A percentile compares a stretch with the other conserved stretches of the same genome.
phyloP scores from a whole-genome alignment of 306 rosid species.

The Cucurbita argyrosperma region DNA sequence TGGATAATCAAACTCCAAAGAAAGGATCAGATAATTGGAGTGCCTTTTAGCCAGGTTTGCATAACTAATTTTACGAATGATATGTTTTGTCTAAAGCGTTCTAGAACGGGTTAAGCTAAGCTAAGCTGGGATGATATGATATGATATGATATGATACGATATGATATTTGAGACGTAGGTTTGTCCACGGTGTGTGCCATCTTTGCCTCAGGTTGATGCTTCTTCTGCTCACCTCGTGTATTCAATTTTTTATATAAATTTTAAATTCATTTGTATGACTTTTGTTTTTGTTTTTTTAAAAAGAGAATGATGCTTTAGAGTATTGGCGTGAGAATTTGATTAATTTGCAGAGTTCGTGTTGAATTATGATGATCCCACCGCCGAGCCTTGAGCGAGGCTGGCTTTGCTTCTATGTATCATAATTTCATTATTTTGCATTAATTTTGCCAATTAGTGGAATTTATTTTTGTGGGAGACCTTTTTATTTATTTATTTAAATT shows the following conservation, averaged over 20 bases:
- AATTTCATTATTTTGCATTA: neutral
- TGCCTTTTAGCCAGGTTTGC: constrained; percentile 47
- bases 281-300: neutral
- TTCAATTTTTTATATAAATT: constrained; percentile 15
- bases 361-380: neutral
- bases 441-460: neutral
- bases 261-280: neutral
- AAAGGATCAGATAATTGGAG: constrained; percentile 69
- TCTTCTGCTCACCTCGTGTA: constrained; percentile 40
- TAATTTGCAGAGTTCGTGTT: constrained; percentile 2
- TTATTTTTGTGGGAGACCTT: neutral
- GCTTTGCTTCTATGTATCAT: neutral
- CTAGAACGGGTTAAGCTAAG: constrained; percentile 14
- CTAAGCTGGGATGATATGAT: constrained; percentile 12
- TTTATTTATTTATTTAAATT: neutral
- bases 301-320: constrained; percentile 1
- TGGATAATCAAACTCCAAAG: constrained; percentile 60
- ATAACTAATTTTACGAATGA: constrained; percentile 3
- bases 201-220: constrained; percentile 18
- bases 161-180: constrained; percentile 20
- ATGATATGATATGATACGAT: constrained; percentile 17
- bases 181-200: constrained; percentile 21
- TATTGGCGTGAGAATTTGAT: neutral
- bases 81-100: constrained; percentile 16
- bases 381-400: neutral